Conservation (phyloP, 768 basidiomycete species). For the Clathrus columnatus region DNA sequence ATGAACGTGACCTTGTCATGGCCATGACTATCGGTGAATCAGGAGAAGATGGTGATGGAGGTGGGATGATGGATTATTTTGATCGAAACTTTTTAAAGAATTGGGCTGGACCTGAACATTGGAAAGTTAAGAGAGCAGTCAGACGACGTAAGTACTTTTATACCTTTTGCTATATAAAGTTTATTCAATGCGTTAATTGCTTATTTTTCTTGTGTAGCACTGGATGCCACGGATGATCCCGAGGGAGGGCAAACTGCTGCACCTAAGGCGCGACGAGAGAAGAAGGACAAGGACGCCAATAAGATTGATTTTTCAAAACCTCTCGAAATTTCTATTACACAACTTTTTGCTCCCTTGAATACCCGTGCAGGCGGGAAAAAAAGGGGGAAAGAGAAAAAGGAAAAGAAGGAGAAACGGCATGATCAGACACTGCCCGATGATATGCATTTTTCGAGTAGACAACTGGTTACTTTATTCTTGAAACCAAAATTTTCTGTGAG, state of each 20-base stretch:
- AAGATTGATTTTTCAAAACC: slow-evolving; percentile 71
- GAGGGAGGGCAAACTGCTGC: slow-evolving; percentile 45
- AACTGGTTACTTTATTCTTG: slow-evolving; percentile 85
- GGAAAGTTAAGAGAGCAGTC: slow-evolving; percentile 84
- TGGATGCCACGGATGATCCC: slow-evolving; percentile 17
- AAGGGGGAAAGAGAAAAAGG: slow-evolving; percentile 37
- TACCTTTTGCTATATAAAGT: neutral
- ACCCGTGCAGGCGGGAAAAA: slow-evolving; percentile 51
- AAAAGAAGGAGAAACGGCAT: slow-evolving; percentile 55
- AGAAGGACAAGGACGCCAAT: slow-evolving; percentile 80
- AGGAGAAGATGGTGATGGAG: slow-evolving; percentile 42
- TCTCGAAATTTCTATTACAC: slow-evolving; percentile 51
- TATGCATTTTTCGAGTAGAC: slow-evolving; percentile 91
- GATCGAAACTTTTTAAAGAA: slow-evolving; percentile 82
- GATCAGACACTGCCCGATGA: slow-evolving; percentile 87
- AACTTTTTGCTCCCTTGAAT: slow-evolving; percentile 72
- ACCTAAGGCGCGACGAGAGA: slow-evolving; percentile 49
- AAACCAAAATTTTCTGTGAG: slow-evolving; percentile 92
- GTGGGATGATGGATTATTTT: slow-evolving; percentile 75
- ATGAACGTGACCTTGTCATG: slow-evolving; percentile 74
- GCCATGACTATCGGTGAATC: slow-evolving; percentile 60
- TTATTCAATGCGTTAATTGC: slow-evolving; percentile 6
- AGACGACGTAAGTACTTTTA: slow-evolving; percentile 51
- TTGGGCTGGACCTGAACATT: slow-evolving; percentile 99
- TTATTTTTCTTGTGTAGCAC: slow-evolving; percentile 4